These are phyloP conservation scores for Pseudocercospora musae DNA, from an alignment of 2,329 filamentous ascomycete species.

Conservation along the genomic window DNA sequence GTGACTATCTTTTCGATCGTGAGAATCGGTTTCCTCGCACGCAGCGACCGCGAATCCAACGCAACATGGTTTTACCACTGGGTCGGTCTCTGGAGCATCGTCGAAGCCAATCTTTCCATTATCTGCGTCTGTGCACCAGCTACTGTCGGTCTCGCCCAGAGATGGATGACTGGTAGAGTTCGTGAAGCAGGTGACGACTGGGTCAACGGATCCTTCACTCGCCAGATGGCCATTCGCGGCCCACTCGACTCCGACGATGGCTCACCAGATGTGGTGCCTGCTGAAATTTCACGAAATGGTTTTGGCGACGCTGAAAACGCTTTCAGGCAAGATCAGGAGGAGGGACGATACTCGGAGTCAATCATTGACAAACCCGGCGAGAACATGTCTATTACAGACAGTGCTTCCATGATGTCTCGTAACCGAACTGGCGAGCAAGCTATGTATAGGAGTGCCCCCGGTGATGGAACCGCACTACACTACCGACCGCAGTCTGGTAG, in stretches of 20 bases:
- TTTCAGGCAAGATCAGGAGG: constrained; percentile 5
- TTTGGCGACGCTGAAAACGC: constrained; percentile 12
- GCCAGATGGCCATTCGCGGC: constrained; percentile 6
- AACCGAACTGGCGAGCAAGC: constrained; percentile 3
- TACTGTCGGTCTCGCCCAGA: constrained; percentile 14
- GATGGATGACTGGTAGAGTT: constrained; percentile 10
- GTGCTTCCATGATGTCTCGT: constrained; percentile 6
- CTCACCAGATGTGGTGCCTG: constrained; percentile 8
- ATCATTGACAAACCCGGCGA: constrained; percentile 5
- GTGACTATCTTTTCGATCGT: constrained; percentile 20
- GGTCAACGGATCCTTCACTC: constrained; percentile 10
- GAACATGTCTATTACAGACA: constrained; percentile 8
- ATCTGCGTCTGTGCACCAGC: constrained; percentile 26
- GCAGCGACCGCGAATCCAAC: constrained; percentile 10
- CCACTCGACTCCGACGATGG: constrained; percentile 8
- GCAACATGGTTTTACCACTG: constrained; percentile 22
- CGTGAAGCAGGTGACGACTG: constrained; percentile 3
- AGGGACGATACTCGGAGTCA: constrained; percentile 5
- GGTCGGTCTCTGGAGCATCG: constrained; percentile 21
- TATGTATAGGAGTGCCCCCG: constrained; percentile 3
- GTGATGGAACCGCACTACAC: constrained; percentile 11
- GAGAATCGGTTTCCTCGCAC: constrained; percentile 17
- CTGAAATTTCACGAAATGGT: constrained; percentile 11
- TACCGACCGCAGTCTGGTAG: constrained; percentile 10
- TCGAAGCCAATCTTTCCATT: constrained; percentile 22